Evolutionary conservation across 208 protist genomes (phyloP).

Genomic region (Acanthamoeba lenticulata): DNA sequence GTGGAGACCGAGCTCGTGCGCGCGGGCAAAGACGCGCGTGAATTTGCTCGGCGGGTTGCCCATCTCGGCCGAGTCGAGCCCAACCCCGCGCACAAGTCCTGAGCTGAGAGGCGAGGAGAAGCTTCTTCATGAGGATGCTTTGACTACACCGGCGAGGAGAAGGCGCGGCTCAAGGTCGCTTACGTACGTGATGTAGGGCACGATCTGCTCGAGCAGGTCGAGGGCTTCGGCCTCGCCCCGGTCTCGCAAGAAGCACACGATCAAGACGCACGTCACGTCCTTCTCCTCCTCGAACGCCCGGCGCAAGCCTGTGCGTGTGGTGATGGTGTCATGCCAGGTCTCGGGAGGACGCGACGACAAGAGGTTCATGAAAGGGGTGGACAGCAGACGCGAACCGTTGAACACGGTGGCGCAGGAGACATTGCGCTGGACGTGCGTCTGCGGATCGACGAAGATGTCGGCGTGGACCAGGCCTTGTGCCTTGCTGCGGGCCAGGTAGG

Average conservation of each 20-base stretch:
- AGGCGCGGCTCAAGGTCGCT: no score
- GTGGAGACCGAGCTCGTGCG: background rate
- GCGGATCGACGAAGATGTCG: background rate
- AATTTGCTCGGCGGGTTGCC: constrained; percentile 12
- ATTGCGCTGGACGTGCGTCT: background rate
- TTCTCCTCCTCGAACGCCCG: background rate
- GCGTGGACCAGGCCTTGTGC: background rate
- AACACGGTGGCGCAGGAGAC: background rate
- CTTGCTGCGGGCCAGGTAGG: background rate
- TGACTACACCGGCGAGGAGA: no score
- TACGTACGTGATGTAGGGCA: background rate
- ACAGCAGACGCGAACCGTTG: background rate
- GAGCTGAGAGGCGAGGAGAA: no score
- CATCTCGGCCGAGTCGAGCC: background rate
- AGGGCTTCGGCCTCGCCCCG: background rate
- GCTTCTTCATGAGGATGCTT: no score
- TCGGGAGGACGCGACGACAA: background rate
- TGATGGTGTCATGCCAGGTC: no score
- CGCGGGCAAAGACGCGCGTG: background rate
- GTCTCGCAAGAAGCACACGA: constrained; percentile 7
- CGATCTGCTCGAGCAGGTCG: background rate
- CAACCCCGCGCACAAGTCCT: background rate
- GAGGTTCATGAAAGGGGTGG: background rate
- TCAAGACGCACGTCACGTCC: background rate
- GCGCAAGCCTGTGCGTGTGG: background rate